A percentile compares a stretch with the other conserved stretches of the same genome.
Conservation (phyloP, 768 basidiomycete species). For the Mycena vitilis region DNA sequence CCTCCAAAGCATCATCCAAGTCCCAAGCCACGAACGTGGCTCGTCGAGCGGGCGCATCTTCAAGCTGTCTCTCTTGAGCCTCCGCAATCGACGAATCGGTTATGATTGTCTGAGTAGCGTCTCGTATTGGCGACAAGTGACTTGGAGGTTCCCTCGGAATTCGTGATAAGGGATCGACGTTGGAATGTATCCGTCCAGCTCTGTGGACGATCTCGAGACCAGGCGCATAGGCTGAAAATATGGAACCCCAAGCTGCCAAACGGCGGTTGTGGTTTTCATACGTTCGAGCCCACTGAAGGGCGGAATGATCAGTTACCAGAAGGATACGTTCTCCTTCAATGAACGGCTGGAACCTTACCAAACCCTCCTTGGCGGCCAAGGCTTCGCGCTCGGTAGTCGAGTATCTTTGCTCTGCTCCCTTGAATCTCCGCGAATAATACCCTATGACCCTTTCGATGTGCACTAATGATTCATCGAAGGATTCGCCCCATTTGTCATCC, state of each 20-base stretch:
- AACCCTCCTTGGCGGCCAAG: not conserved
- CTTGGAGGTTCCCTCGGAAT: not conserved
- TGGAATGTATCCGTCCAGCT: constrained; percentile 11
- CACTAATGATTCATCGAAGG: not conserved
- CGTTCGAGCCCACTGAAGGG: too few species aligned
- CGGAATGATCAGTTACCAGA: constrained; percentile 19
- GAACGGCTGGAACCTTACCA: constrained; percentile 42
- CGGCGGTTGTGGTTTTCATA: too few species aligned
- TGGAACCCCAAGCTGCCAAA: too few species aligned
- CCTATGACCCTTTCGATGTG: too few species aligned
- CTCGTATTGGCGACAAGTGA: not conserved
- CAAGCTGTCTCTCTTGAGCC: not conserved
- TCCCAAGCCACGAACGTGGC: too few species aligned
- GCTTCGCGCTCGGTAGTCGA: too few species aligned
- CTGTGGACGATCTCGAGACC: constrained; percentile 13
- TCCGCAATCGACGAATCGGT: not conserved
- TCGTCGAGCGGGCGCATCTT: too few species aligned
- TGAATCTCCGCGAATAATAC: too few species aligned
- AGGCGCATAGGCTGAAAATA: too few species aligned
- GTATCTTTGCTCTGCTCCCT: too few species aligned
- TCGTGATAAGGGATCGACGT: constrained; percentile 15
- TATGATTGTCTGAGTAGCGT: not conserved
- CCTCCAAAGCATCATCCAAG: too few species aligned
- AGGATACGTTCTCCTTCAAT: constrained; percentile 44
- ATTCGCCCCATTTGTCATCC: not conserved